Evolutionary conservation across 805 yeast species (phyloP), one percentile per base, ranked within the genome.

Genomic region (Saccharomyces eubayanus): DNA sequence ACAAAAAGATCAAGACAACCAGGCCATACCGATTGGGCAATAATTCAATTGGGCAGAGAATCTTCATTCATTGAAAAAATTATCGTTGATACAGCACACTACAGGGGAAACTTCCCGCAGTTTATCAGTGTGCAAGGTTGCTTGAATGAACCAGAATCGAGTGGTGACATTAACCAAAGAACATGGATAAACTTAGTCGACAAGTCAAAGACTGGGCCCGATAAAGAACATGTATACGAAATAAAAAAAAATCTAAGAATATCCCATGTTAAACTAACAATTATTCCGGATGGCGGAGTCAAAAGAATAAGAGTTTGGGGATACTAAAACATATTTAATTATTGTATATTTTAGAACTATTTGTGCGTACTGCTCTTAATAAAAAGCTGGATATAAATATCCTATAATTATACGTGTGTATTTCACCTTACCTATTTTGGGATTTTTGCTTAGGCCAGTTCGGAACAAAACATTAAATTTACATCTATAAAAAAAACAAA

Each of bases 271-370:
- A 82, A 83, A 63, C 69, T 92, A 60, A 82, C 87, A 9, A 85
- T 92, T 69, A 86, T 90, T 59, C 99, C 99, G 24, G 99, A 92
- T 67, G 99, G 99, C 50, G 99, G 99, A 56, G 89, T 90, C 53
- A 92, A 92, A 76, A 81, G 99, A 68, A 72, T 92, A 41, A 80
- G 96, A 59, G 94, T 91, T 28, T 80, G 81, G 63, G 98, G 97
- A 8, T 46, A 50, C 43, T 66, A 55, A 53, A 8, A 6, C 16
- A 16, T 36, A 36, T 16, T 16, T 36, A 36, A 36, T 20, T 36
- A 36, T 20, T 36, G 43, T 36, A 16, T 36, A 36, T 36, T 36
- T 36, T 36, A 10, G 20, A 36, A 6, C 8, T 2, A 36, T 36
- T 10, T 16, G 16, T 16, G 10, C 24, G 10, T 16, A 11, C 11